A percentile compares a stretch with the other conserved stretches of the same genome.
phyloP scores from a whole-genome alignment of 306 rosid species.

The Inga leiocalycina region DNA sequence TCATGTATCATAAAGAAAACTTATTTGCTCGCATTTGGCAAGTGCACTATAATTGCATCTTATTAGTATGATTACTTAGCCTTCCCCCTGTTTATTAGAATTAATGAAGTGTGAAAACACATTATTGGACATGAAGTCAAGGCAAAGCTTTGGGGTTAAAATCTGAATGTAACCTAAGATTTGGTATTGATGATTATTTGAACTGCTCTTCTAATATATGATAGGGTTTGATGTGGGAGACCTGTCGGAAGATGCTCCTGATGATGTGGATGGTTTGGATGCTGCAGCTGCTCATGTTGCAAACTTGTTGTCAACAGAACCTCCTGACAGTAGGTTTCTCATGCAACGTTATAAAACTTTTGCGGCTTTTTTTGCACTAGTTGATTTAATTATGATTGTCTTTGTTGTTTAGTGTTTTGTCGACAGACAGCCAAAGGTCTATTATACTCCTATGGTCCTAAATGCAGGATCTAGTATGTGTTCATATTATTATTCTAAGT shows the following conservation, averaged over 20 bases:
- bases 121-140: constrained; percentile 6
- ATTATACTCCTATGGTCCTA: background rate
- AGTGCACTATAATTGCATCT: constrained; percentile 6
- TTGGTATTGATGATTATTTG: constrained; percentile 24
- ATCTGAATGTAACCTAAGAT: background rate
- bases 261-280: constrained; percentile 95
- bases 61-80: background rate
- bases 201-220: constrained; percentile 15
- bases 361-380: background rate
- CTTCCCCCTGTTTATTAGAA: background rate
- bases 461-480: background rate
- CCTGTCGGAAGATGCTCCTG: constrained; percentile 82
- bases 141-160: background rate
- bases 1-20: constrained; percentile 8
- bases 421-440: background rate
- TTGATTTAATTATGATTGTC: background rate
- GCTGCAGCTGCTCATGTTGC: constrained; percentile 93
- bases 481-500: constrained; percentile 23
- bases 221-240: constrained; percentile 96
- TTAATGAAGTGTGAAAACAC: background rate
- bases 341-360: background rate
- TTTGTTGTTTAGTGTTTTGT: constrained; percentile 10
- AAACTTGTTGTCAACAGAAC: constrained; percentile 90
- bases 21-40: constrained; percentile 24
- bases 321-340: constrained; percentile 78